Evolutionary conservation across 306 rosid genomes (phyloP).

Genomic region (Chamaecrista fasciculata): DNA sequence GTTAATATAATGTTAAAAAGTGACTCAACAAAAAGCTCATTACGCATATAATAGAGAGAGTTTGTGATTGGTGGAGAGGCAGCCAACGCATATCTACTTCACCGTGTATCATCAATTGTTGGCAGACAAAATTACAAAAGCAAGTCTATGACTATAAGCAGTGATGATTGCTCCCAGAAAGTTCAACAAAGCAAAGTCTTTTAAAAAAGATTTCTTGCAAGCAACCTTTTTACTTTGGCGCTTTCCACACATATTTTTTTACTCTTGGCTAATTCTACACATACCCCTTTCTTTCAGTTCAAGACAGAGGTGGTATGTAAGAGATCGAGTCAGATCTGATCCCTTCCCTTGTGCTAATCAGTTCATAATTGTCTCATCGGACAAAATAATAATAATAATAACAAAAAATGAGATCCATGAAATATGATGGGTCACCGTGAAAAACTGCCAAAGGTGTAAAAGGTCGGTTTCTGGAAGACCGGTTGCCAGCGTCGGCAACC

Average conservation of each 20-base stretch:
- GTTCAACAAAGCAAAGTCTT: slow-evolving; percentile 27
- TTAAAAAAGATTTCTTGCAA: slow-evolving; percentile 27
- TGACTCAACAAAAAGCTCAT: slow-evolving; percentile 13
- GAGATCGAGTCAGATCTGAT: too few species aligned
- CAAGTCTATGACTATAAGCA: slow-evolving; percentile 30
- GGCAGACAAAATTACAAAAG: too few species aligned
- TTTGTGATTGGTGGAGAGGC: slow-evolving; percentile 24
- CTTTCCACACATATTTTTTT: slow-evolving; percentile 1
- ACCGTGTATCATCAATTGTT: too few species aligned
- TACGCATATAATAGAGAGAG: not conserved
- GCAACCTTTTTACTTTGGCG: slow-evolving; percentile 25
- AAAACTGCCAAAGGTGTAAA: not conserved
- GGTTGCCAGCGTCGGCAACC: slow-evolving; percentile 43
- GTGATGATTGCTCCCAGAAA: slow-evolving; percentile 40
- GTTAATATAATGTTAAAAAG: slow-evolving; percentile 33
- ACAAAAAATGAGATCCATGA: too few species aligned
- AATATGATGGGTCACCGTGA: slow-evolving; percentile 18
- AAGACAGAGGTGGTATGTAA: not conserved
- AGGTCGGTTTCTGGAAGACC: slow-evolving; percentile 37
- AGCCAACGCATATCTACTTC: slow-evolving; percentile 21
- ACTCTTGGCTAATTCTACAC: slow-evolving; percentile 13
- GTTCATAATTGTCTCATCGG: too few species aligned
- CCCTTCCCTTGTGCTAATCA: too few species aligned
- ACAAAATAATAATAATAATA: too few species aligned
- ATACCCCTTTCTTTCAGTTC: not conserved